Evolutionary conservation across 345 rosid genomes (phyloP).

Genomic region (Erodium maritimum): DNA sequence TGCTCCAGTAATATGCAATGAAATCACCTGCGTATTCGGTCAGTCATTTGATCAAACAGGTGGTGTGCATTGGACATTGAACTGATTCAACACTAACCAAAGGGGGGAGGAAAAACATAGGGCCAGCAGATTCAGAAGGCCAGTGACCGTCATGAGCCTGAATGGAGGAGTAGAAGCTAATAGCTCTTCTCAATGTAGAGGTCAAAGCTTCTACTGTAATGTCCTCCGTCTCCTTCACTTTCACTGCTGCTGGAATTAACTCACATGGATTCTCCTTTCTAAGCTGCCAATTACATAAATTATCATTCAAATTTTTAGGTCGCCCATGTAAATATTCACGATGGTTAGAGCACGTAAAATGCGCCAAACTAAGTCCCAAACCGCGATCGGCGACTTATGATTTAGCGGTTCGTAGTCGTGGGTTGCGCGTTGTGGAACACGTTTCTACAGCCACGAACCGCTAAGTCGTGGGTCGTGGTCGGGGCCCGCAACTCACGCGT

Average conservation of each 20-base stretch:
- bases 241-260: constrained; percentile 25
- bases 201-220: constrained; percentile 25
- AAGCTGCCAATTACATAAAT: constrained; percentile 24
- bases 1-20: constrained; percentile 34
- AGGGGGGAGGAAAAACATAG: constrained; percentile 56
- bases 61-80: too few species aligned
- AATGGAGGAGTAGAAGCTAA: constrained; percentile 35
- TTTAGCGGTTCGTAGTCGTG: too few species aligned
- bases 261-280: constrained; percentile 21
- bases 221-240: constrained; percentile 17
- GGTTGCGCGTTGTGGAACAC: too few species aligned
- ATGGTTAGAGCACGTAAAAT: too few species aligned
- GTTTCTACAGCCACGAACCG: too few species aligned
- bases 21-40: constrained; percentile 56
- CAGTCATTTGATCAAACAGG: too few species aligned
- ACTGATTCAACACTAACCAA: constrained; percentile 18
- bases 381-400: too few species aligned
- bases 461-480: too few species aligned
- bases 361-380: too few species aligned
- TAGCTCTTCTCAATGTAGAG: constrained; percentile 32
- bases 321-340: too few species aligned
- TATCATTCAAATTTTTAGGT: too few species aligned
- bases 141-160: constrained; percentile 66
- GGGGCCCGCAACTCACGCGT: too few species aligned
- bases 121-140: constrained; percentile 55